Evolutionary conservation across 441 rosid species (phyloP).

Genomic region (Biscutella laevigata): DNA sequence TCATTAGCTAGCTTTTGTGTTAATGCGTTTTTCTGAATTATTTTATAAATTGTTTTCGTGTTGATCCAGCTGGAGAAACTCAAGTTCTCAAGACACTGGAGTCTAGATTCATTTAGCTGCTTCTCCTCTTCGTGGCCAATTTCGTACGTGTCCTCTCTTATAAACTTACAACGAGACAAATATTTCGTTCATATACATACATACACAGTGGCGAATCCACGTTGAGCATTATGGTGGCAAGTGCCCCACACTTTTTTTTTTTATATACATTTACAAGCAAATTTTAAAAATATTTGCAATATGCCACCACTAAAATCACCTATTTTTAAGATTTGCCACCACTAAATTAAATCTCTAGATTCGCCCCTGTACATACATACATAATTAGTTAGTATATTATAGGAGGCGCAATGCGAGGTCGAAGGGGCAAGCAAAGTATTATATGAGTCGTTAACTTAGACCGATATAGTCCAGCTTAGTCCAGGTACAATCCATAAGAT

Average conservation of each 20-base stretch:
- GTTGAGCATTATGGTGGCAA: too few relatives aligned
- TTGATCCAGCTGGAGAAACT: slow-evolving; percentile 16
- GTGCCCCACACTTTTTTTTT: too few relatives aligned
- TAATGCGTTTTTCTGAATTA: neutral
- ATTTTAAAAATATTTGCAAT: too few relatives aligned
- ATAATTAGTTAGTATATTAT: neutral
- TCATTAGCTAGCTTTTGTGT: neutral
- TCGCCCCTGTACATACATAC: too few relatives aligned
- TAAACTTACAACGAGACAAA: slow-evolving; percentile 12
- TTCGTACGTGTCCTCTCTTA: slow-evolving; percentile 3
- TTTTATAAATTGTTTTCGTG: neutral
- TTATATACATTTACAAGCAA: too few relatives aligned
- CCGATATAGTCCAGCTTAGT: slow-evolving; percentile 6
- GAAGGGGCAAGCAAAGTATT: slow-evolving; percentile 18
- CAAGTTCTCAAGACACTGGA: slow-evolving; percentile 21
- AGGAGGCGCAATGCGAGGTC: slow-evolving; percentile 9
- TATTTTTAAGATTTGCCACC: too few relatives aligned
- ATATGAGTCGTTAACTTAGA: neutral
- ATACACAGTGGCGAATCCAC: too few relatives aligned
- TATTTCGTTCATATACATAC: slow-evolving; percentile 21
- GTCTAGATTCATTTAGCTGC: slow-evolving; percentile 22
- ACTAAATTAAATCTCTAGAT: too few relatives aligned
- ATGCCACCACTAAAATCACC: too few relatives aligned
- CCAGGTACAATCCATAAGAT: slow-evolving; percentile 11
- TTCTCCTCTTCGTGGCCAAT: slow-evolving; percentile 16